Evolutionary conservation across 768 basidiomycete genomes (phyloP), one percentile per base, ranked within the genome.

Genomic region (Lactifluus pinguis): DNA sequence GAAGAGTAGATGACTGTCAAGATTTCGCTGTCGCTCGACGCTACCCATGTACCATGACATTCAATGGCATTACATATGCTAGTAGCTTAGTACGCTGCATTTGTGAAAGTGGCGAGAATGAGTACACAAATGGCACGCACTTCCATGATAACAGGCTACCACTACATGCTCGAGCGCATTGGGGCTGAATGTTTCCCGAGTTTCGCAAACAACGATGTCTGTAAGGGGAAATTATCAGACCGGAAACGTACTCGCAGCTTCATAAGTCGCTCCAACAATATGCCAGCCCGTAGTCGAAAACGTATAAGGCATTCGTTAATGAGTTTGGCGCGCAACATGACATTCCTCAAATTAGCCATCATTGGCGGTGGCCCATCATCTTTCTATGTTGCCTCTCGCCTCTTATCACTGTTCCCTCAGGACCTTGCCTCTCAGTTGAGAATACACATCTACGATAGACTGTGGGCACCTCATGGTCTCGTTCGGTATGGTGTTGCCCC

Each of bases 1-100:
- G 95, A 98, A 80, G 95, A 98, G 78, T 78, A 72, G 70, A 72
- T 78, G 85, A 80, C 77, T 67, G 47, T 67, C 15, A 60, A 62
- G 75, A 71, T 76, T 70, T 74, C 69, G 69, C 66, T 69, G 68
- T 64, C 68, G 68, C 72, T 72, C 75, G 69, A 74, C 69, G 65
- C 68, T 68, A 68, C 63, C 70, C 70, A 81, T 83, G 80, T 83
- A 83, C 74, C 76, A 66, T 65, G 68, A 75, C 71, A 71, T 69
- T 72, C 62, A 73, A 72, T 80, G 38, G 55, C 36, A 61, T 51
- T 45, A 25, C 42, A 45, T 45, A 39, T 53, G 38, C 45, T 57
- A 53, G 30, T 57, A 48, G 25, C 25, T 25, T 25, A 25, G 50
- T 39, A 47, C 34, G 5, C 32, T 55, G 17, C 51, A 50, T 34